A percentile compares a stretch with the other conserved stretches of the same genome.
phyloP scores from a whole-genome alignment of 1,284 basidiomycete genomes.

The Ceratobasidium sp. region DNA sequence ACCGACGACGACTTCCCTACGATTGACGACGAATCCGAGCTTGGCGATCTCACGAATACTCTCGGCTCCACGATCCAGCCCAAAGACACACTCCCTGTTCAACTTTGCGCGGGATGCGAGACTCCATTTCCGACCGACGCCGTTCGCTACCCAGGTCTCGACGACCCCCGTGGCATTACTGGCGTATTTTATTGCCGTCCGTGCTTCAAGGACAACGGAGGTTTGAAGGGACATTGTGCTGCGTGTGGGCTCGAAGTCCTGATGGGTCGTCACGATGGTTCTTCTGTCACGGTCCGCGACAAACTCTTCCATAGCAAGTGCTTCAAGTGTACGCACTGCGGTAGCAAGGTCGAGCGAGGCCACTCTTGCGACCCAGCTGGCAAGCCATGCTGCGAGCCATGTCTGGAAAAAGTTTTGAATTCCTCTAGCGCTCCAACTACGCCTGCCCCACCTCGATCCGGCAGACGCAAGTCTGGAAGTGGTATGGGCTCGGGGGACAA shows the following conservation, averaged over 20 bases:
- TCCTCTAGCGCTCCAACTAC: constrained; percentile 27
- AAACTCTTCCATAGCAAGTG: constrained; percentile 83
- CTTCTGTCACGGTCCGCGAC: constrained; percentile 76
- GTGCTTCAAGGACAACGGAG: constrained; percentile 77
- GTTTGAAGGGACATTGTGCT: constrained; percentile 78
- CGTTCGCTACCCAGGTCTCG: constrained; percentile 84
- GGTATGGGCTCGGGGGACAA: background rate
- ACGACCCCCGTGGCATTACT: constrained; percentile 55
- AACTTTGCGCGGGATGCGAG: constrained; percentile 64
- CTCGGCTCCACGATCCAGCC: constrained; percentile 42
- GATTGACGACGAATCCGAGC: constrained; percentile 40
- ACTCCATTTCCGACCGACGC: constrained; percentile 79
- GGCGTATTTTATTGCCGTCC: constrained; percentile 74
- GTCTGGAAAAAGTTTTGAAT: constrained; percentile 68
- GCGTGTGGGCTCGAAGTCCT: constrained; percentile 76
- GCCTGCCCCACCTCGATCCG: constrained; percentile 21
- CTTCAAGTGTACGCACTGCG: constrained; percentile 72
- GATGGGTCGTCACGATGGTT: constrained; percentile 78
- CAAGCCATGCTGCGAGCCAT: constrained; percentile 78
- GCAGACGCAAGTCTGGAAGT: constrained; percentile 28
- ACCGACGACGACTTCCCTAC: constrained; percentile 42
- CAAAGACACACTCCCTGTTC: constrained; percentile 38
- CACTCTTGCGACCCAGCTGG: constrained; percentile 87
- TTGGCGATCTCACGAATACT: constrained; percentile 41
- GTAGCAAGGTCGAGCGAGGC: constrained; percentile 74